Conservation (phyloP, 2,329 filamentous ascomycete species). For the Blastomyces emzantsi region DNA sequence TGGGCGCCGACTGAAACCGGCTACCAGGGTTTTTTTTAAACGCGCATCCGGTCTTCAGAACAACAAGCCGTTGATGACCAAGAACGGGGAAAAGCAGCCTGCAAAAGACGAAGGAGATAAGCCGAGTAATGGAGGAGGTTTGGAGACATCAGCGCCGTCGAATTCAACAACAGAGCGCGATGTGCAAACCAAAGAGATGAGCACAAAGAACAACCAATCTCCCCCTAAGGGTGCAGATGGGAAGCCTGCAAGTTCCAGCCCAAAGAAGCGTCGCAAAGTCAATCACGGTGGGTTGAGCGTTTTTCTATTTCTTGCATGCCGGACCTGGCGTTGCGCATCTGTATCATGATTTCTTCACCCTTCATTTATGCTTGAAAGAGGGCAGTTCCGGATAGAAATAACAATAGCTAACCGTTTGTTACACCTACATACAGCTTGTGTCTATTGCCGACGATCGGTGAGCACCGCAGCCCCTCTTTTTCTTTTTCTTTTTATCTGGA, state of each 20-base stretch:
- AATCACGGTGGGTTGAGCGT: constrained; percentile 62
- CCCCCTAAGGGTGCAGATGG: constrained; percentile 23
- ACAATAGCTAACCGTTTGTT: constrained; percentile 28
- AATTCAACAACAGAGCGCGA: constrained; percentile 16
- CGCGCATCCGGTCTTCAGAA: neutral
- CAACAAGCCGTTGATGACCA: constrained; percentile 14
- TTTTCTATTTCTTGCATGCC: neutral
- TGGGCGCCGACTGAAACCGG: neutral
- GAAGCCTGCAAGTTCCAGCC: constrained; percentile 41
- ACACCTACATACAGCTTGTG: constrained; percentile 58
- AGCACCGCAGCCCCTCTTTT: constrained; percentile 37
- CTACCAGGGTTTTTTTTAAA: neutral
- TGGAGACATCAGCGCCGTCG: constrained; percentile 19
- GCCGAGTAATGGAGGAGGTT: constrained; percentile 25
- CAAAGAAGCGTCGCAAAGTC: constrained; percentile 80
- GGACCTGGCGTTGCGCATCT: neutral
- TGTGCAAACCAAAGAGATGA: constrained; percentile 23
- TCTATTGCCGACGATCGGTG: constrained; percentile 85
- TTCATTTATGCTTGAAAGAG: neutral
- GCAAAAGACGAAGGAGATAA: constrained; percentile 10
- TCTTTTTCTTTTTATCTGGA: neutral
- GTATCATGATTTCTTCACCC: neutral
- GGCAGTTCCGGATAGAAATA: constrained; percentile 2
- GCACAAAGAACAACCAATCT: constrained; percentile 23
- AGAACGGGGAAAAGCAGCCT: constrained; percentile 14